phyloP scores from a whole-genome alignment of 768 basidiomycete species.

The Cubamyces lactineus region DNA sequence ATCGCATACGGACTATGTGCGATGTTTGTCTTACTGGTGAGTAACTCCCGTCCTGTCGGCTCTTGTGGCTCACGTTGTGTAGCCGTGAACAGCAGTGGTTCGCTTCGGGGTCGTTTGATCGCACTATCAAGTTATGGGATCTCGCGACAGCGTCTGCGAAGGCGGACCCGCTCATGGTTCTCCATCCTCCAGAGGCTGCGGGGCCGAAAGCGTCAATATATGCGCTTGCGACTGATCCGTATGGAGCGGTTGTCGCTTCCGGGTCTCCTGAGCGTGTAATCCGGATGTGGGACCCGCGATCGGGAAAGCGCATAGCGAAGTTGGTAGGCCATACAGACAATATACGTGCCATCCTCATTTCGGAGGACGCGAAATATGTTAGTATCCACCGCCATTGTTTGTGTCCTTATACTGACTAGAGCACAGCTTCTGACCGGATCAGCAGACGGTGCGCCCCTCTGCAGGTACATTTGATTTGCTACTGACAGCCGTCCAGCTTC shows the following conservation, averaged over 20 bases:
- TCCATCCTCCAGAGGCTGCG: constrained; percentile 67
- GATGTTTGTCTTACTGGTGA: constrained; percentile 76
- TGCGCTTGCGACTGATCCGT: constrained; percentile 77
- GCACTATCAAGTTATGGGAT: constrained; percentile 95
- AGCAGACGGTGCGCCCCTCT: constrained; percentile 57
- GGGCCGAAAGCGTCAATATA: constrained; percentile 76
- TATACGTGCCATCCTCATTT: constrained; percentile 85
- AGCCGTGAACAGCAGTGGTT: constrained; percentile 86
- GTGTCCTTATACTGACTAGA: constrained; percentile 4
- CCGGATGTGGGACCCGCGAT: constrained; percentile 91
- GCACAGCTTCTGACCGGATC: constrained; percentile 80
- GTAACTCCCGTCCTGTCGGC: constrained; percentile 25
- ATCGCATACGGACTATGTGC: constrained; percentile 83
- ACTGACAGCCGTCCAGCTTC: constrained; percentile 50
- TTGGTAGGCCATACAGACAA: constrained; percentile 98
- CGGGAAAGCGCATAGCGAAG: constrained; percentile 79
- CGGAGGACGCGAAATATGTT: constrained; percentile 90
- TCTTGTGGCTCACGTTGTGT: constrained; percentile 20
- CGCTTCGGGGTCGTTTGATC: constrained; percentile 93
- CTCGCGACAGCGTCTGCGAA: constrained; percentile 47
- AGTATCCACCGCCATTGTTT: constrained; percentile 37
- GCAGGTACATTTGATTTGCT: neutral
- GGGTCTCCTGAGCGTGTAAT: constrained; percentile 93
- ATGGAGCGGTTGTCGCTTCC: constrained; percentile 80
- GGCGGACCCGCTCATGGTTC: constrained; percentile 60